Conservation (phyloP, 306 rosid species). For the Cicer chorassanicum region DNA sequence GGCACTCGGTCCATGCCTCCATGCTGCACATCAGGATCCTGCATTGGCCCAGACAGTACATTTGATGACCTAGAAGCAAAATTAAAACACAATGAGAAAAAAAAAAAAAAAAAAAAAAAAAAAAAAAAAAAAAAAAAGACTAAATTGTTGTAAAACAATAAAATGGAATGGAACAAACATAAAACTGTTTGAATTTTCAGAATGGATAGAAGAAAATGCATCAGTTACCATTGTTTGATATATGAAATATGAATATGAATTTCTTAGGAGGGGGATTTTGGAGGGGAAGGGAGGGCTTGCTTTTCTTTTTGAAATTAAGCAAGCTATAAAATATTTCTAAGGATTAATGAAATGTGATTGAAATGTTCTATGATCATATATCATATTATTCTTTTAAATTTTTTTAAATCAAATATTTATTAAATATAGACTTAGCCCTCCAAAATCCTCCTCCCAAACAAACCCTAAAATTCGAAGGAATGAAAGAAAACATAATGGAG, state of each 20-base stretch:
- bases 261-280: too few species aligned
- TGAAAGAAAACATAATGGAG: background rate
- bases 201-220: background rate
- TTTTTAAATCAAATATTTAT: too few species aligned
- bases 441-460: too few species aligned
- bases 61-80: conserved; percentile 69
- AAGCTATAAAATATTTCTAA: too few species aligned
- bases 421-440: too few species aligned
- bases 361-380: too few species aligned
- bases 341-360: too few species aligned
- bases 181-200: background rate
- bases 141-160: conserved; percentile 22
- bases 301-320: too few species aligned
- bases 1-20: conserved; percentile 58
- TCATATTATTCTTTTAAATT: too few species aligned
- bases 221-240: background rate
- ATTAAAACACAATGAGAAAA: conserved; percentile 25
- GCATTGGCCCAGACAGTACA: conserved; percentile 59
- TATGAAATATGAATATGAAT: too few species aligned
- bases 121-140: conserved; percentile 32
- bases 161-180: conserved; percentile 1
- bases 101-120: conserved; percentile 50
- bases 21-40: conserved; percentile 56
- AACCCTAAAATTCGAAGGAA: background rate
- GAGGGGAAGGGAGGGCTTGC: too few species aligned